A percentile compares a stretch with the other conserved stretches of the same genome.
These are phyloP conservation scores for Apiospora aurea DNA, from an alignment of 2,329 filamentous ascomycete species.

Conservation along the genomic window DNA sequence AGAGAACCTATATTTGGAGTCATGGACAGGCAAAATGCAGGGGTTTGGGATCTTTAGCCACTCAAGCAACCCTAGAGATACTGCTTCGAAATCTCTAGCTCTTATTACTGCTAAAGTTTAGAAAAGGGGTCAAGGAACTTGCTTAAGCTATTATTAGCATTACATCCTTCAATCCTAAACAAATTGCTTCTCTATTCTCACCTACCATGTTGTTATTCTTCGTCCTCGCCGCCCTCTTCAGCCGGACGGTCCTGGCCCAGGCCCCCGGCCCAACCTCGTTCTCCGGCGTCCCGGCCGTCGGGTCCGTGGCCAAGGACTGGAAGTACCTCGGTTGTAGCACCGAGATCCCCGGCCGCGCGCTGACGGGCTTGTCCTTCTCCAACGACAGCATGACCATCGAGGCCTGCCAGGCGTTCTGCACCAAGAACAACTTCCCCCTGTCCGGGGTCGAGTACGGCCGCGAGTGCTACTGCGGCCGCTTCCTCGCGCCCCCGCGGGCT, in stretches of 20 bases:
- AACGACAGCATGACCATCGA: slow-evolving; percentile 33
- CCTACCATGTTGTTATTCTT: not conserved
- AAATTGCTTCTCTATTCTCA: not conserved
- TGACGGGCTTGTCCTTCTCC: slow-evolving; percentile 30
- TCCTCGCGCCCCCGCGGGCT: slow-evolving; percentile 31
- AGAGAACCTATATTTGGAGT: not conserved
- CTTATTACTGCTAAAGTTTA: not conserved
- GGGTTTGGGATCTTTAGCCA: not conserved
- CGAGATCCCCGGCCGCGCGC: slow-evolving; percentile 31
- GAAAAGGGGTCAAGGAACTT: not conserved
- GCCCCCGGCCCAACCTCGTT: not conserved
- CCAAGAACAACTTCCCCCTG: slow-evolving; percentile 29
- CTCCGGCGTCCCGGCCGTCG: slow-evolving; percentile 21
- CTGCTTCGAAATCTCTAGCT: not conserved
- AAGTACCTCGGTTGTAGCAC: slow-evolving; percentile 32
- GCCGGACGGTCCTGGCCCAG: not conserved
- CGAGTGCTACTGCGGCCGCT: slow-evolving; percentile 33
- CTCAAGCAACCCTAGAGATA: not conserved
- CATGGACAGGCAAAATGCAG: not conserved
- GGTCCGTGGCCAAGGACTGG: slow-evolving; percentile 10
- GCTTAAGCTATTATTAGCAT: not conserved
- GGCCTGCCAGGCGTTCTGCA: slow-evolving; percentile 32
- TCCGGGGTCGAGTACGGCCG: slow-evolving; percentile 32
- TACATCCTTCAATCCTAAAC: not conserved
- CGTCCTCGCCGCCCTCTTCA: not conserved